Evolutionary conservation across 2,329 filamentous ascomycete genomes (phyloP).

Genomic region (Venturia asperata): DNA sequence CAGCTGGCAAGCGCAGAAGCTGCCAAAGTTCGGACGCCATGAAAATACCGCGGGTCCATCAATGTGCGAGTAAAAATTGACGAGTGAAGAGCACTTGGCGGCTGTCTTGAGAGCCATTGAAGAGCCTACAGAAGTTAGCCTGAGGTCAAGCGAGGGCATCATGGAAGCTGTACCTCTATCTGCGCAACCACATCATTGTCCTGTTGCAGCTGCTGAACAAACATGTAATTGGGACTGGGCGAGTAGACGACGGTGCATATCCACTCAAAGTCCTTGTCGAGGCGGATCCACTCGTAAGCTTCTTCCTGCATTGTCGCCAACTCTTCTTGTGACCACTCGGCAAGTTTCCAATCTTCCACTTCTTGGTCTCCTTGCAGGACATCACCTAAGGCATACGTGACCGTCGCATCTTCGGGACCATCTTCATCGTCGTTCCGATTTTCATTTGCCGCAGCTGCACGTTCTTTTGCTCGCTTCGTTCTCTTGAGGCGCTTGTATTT

Average conservation of each 20-base stretch:
- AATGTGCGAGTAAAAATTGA: constrained; percentile 84
- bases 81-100: constrained; percentile 72
- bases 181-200: constrained; percentile 94
- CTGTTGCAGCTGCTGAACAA: constrained; percentile 92
- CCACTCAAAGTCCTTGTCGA: constrained; percentile 98
- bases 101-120: constrained; percentile 61
- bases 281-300: constrained; percentile 96
- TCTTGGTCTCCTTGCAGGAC: constrained; percentile 79
- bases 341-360: constrained; percentile 71
- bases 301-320: constrained; percentile 90
- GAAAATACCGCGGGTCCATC: constrained; percentile 86
- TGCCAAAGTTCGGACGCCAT: constrained; percentile 83
- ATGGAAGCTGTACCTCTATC: constrained; percentile 44
- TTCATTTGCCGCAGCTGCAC: constrained; percentile 56
- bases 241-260: constrained; percentile 74
- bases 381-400: constrained; percentile 88
- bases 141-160: constrained; percentile 15
- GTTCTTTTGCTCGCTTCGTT: constrained; percentile 74
- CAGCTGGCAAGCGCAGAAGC: constrained; percentile 71
- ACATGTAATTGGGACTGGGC: constrained; percentile 91
- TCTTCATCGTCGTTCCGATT: constrained; percentile 53
- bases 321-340: constrained; percentile 83
- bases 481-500: constrained; percentile 97
- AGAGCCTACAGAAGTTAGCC: constrained; percentile 48
- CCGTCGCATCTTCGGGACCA: constrained; percentile 68